A percentile compares a stretch with the other conserved stretches of the same genome.
These are phyloP conservation scores for Penicillium soppii DNA, from an alignment of 495 filamentous ascomycete genomes.

Conservation along the genomic window DNA sequence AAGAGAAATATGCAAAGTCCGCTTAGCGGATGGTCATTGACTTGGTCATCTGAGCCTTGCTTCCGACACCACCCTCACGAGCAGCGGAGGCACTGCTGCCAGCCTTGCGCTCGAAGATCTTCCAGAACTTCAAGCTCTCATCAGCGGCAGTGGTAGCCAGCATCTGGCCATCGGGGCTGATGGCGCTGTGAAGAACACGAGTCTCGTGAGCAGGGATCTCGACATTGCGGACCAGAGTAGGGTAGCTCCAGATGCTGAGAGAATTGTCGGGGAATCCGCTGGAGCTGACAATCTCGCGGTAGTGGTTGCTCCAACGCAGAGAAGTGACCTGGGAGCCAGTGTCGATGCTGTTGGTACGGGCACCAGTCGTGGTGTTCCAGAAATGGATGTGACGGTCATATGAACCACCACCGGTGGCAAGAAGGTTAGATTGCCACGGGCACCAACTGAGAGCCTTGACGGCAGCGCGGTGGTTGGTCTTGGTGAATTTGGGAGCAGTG, in stretches of 20 bases:
- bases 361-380: slow-evolving; percentile 98
- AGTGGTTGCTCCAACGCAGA: slow-evolving; percentile 90
- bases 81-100: slow-evolving; percentile 59
- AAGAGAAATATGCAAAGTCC: slow-evolving; percentile 18
- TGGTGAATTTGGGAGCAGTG: slow-evolving; percentile 92
- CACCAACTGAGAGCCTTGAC: slow-evolving; percentile 99
- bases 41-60: slow-evolving; percentile 78
- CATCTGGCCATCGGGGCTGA: slow-evolving; percentile 96
- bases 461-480: slow-evolving; percentile 98
- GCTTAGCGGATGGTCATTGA: slow-evolving; percentile 94
- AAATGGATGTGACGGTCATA: slow-evolving; percentile 99
- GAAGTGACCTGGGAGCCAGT: slow-evolving; percentile 96
- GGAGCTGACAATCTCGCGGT: slow-evolving; percentile 96
- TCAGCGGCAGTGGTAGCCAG: slow-evolving; percentile 94
- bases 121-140: slow-evolving; percentile 99
- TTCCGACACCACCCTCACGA: slow-evolving; percentile 55
- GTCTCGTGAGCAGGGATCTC: slow-evolving; percentile 99
- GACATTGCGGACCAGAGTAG: slow-evolving; percentile 90
- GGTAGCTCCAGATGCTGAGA: slow-evolving; percentile 98
- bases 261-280: slow-evolving; percentile 99
- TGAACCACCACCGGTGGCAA: slow-evolving; percentile 93
- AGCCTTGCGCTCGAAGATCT: slow-evolving; percentile 97
- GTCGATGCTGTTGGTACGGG: slow-evolving; percentile 97
- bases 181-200: slow-evolving; percentile 86
- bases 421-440: slow-evolving; percentile 95